Conservation (phyloP, 176 grass and related monocot genomes). For the Tuctoria greenei region DNA sequence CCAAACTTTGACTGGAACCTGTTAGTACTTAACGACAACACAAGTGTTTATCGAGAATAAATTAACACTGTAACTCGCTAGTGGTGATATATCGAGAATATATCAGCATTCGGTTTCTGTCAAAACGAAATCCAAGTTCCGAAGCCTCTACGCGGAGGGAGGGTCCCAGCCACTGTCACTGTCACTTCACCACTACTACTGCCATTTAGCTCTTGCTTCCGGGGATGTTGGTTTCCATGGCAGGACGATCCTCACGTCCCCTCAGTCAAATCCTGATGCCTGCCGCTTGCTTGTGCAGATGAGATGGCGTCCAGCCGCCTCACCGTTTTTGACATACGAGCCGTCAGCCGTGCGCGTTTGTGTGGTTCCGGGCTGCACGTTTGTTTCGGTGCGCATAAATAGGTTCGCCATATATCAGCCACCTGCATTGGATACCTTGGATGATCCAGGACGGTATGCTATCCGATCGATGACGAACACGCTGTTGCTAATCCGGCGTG, state of each 20-base stretch:
- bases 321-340: constrained; percentile 25
- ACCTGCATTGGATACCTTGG: constrained; percentile 45
- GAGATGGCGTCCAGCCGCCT: constrained; percentile 18
- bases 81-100: background rate
- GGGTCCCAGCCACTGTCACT: constrained; percentile 24
- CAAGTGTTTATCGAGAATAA: background rate
- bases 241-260: constrained; percentile 10
- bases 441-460: constrained; percentile 27
- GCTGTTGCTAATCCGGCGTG: constrained; percentile 12
- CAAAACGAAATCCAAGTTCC: constrained; percentile 44
- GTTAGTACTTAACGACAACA: background rate
- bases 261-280: constrained; percentile 44
- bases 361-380: background rate
- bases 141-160: background rate
- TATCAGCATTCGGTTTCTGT: background rate
- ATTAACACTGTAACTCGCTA: background rate
- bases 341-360: background rate
- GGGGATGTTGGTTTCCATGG: constrained; percentile 33
- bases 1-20: constrained; percentile 27
- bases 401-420: constrained; percentile 26
- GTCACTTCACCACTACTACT: constrained; percentile 23
- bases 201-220: constrained; percentile 47
- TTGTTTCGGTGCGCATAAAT: constrained; percentile 29
- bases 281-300: constrained; percentile 20
- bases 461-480: background rate